Conservation (phyloP, 768 basidiomycete species). For the Daedaleopsis nitida region DNA sequence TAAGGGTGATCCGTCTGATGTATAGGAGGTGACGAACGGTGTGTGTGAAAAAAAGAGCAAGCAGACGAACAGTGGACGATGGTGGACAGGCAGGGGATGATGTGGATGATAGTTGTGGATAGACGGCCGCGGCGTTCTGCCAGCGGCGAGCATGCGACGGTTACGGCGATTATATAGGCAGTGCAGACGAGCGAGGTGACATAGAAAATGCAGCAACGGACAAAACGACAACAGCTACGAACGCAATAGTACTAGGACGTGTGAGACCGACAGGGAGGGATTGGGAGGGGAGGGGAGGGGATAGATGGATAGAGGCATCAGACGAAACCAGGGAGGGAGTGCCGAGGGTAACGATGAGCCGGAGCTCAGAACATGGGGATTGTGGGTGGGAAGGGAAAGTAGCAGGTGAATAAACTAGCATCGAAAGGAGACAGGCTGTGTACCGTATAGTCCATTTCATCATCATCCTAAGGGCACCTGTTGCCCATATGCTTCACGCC, state of each 20-base stretch:
- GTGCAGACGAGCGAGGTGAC: conserved; percentile 23
- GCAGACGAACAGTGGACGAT: neutral
- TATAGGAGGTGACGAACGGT: neutral
- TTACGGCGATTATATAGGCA: conserved; percentile 22
- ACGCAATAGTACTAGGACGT: conserved; percentile 18
- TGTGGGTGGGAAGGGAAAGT: conserved; percentile 8
- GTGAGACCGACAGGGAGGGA: conserved; percentile 11
- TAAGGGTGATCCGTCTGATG: conserved; percentile 10
- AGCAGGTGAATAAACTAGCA: conserved; percentile 17
- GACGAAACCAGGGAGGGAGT: neutral
- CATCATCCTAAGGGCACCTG: conserved; percentile 13
- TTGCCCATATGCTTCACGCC: conserved; percentile 16
- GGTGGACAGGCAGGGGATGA: neutral
- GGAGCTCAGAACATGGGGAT: conserved; percentile 4
- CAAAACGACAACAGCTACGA: conserved; percentile 24
- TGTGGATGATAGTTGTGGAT: neutral
- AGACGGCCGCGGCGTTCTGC: neutral
- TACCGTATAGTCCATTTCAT: conserved; percentile 18
- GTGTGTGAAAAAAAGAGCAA: neutral
- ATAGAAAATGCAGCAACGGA: conserved; percentile 24
- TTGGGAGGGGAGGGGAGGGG: neutral
- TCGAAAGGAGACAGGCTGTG: conserved; percentile 9
- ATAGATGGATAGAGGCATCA: neutral
- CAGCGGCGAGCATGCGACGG: conserved; percentile 17
- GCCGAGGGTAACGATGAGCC: conserved; percentile 16